These are phyloP conservation scores for Pseudogymnoascus sp. DNA, from an alignment of 2,329 filamentous ascomycete genomes.

Conservation along the genomic window DNA sequence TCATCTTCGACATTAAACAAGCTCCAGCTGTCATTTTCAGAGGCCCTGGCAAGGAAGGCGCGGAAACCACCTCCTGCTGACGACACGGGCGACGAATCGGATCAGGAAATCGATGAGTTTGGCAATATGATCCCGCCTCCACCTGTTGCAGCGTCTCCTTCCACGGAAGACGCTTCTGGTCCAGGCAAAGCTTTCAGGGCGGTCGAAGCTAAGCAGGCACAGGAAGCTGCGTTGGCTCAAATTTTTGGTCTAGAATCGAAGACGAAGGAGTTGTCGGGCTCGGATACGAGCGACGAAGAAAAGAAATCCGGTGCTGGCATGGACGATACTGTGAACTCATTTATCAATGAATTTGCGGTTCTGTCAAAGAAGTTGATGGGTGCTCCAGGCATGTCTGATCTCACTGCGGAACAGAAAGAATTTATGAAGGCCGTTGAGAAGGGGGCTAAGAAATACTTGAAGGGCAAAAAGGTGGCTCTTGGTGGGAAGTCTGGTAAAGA, in stretches of 20 bases:
- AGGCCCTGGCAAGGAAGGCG: conserved; percentile 40
- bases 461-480: conserved; percentile 15
- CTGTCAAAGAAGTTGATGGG: conserved; percentile 38
- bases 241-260: conserved; percentile 44
- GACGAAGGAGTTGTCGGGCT: neutral
- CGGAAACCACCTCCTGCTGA: conserved; percentile 36
- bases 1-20: conserved; percentile 47
- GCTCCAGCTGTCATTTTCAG: conserved; percentile 52
- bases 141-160: conserved; percentile 24
- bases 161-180: conserved; percentile 32
- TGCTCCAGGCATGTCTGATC: conserved; percentile 32
- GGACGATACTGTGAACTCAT: conserved; percentile 28
- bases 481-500: conserved; percentile 14
- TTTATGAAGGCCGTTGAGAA: conserved; percentile 43
- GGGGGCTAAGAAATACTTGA: conserved; percentile 45
- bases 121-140: conserved; percentile 31
- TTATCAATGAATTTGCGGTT: conserved; percentile 34
- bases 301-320: neutral
- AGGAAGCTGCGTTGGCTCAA: conserved; percentile 44
- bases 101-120: conserved; percentile 46
- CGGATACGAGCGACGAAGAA: conserved; percentile 14
- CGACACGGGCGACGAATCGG: conserved; percentile 40
- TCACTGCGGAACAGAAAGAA: conserved; percentile 35
- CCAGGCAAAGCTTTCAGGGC: conserved; percentile 41
- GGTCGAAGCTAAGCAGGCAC: conserved; percentile 45